A percentile compares a stretch with the other conserved stretches of the same genome.
Evolutionary conservation across 2,329 filamentous ascomycete species (phyloP).

Genomic region (Nannizzia gypsea): DNA sequence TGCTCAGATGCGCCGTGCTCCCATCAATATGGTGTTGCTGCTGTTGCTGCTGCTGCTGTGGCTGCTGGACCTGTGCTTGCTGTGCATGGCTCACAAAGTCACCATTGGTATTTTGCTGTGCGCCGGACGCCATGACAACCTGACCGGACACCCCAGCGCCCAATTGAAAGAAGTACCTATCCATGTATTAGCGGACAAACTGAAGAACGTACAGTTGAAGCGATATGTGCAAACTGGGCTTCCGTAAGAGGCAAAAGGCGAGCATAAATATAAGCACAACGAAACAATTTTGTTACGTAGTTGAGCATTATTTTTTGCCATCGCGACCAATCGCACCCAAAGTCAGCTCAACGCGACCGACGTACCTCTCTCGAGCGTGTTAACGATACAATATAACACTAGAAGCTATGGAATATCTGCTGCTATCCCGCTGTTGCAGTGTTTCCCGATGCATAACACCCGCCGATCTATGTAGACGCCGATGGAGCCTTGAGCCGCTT

Average conservation of each 20-base stretch:
- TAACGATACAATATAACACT: no score
- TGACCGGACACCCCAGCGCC: background rate
- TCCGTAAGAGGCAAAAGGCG: background rate
- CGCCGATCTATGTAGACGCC: background rate
- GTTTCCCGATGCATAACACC: no score
- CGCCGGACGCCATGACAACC: background rate
- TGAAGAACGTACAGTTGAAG: background rate
- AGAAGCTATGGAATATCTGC: no score
- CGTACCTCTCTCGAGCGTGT: no score
- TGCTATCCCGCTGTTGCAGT: no score
- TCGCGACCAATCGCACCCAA: no score
- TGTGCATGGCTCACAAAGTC: constrained; percentile 8
- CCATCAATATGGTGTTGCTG: constrained; percentile 7
- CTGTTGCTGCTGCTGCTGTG: background rate
- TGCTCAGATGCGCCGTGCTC: constrained; percentile 6
- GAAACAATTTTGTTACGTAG: no score
- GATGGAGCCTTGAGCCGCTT: no score
- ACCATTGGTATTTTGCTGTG: constrained; percentile 4
- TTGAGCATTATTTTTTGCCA: no score
- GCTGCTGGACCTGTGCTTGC: constrained; percentile 3
- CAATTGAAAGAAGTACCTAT: background rate
- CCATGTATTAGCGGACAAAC: background rate
- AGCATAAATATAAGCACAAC: background rate
- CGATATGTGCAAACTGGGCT: background rate
- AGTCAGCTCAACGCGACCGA: no score